A percentile compares a stretch with the other conserved stretches of the same genome.
phyloP scores from a whole-genome alignment of 139 green algal species.

The Ostreobium quekettii region DNA sequence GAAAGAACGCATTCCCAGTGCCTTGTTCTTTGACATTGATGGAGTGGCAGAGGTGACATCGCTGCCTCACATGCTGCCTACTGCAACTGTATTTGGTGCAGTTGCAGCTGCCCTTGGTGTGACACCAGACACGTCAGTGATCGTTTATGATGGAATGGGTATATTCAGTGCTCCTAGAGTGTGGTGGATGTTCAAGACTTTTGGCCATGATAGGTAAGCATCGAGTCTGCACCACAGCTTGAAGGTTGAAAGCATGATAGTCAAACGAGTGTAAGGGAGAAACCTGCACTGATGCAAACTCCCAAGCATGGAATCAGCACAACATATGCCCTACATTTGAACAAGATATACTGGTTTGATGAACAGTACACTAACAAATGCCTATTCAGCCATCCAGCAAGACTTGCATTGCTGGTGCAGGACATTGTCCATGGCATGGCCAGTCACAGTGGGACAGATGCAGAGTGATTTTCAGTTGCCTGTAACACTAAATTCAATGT shows the following conservation, averaged over 20 bases:
- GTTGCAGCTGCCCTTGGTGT: slow-evolving; percentile 76
- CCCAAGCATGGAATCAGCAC: slow-evolving; percentile 8
- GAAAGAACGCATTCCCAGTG: slow-evolving; percentile 53
- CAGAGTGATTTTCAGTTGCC: no score
- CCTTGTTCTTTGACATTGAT: slow-evolving; percentile 66
- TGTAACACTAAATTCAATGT: no score
- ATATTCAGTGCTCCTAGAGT: slow-evolving; percentile 75
- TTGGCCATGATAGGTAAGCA: slow-evolving; percentile 67
- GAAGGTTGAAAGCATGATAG: no score
- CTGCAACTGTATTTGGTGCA: slow-evolving; percentile 55
- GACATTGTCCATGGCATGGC: no score
- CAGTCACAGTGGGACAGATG: no score
- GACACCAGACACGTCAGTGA: slow-evolving; percentile 45
- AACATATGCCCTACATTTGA: no score
- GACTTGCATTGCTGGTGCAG: no score
- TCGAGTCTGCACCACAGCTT: no score
- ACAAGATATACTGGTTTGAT: no score
- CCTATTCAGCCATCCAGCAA: no score
- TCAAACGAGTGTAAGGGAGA: background rate
- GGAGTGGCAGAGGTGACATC: slow-evolving; percentile 28
- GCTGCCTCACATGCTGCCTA: slow-evolving; percentile 73
- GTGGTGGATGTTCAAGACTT: slow-evolving; percentile 86
- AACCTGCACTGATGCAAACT: background rate
- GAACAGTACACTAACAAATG: no score
- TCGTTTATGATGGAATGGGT: slow-evolving; percentile 85